Conservation (phyloP, 805 yeast species). For the Sugiyamaella boreocaroliniensis region DNA sequence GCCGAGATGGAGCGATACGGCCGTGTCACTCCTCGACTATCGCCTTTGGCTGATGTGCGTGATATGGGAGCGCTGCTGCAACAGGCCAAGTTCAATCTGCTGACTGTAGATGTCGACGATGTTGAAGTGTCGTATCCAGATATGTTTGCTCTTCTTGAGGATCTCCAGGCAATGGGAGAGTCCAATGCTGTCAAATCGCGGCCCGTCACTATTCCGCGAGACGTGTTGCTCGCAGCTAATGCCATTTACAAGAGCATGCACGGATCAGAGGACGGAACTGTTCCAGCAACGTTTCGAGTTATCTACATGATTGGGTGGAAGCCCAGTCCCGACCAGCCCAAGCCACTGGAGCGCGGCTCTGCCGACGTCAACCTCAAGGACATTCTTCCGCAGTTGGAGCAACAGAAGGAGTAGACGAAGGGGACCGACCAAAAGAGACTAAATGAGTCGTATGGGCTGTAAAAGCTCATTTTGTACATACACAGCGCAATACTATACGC, state of each 20-base stretch:
- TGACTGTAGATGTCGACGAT: constrained; percentile 81
- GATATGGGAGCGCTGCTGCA: constrained; percentile 71
- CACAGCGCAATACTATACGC: too few species aligned
- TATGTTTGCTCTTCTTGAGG: constrained; percentile 57
- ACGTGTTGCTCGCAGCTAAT: constrained; percentile 65
- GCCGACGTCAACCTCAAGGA: constrained; percentile 66
- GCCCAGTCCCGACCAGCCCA: constrained; percentile 58
- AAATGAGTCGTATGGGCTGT: too few species aligned
- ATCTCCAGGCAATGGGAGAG: constrained; percentile 79
- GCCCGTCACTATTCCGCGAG: constrained; percentile 44
- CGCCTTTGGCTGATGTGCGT: constrained; percentile 71
- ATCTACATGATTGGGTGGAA: constrained; percentile 90
- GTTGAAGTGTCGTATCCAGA: constrained; percentile 74
- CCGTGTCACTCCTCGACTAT: constrained; percentile 72
- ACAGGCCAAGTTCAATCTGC: constrained; percentile 69
- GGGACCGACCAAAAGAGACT: too few species aligned
- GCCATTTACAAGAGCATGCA: constrained; percentile 67
- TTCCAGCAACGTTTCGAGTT: constrained; percentile 78
- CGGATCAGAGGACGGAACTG: constrained; percentile 50
- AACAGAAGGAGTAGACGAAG: too few species aligned
- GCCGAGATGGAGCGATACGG: constrained; percentile 78
- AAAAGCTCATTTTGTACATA: too few species aligned
- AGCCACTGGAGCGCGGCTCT: constrained; percentile 67
- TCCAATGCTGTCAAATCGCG: constrained; percentile 52
- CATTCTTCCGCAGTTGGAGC: constrained; percentile 31